Evolutionary conservation across 148 eudicot genomes (phyloP), one percentile per base, ranked within the genome.

Genomic region (Suaeda aralocaspica): DNA sequence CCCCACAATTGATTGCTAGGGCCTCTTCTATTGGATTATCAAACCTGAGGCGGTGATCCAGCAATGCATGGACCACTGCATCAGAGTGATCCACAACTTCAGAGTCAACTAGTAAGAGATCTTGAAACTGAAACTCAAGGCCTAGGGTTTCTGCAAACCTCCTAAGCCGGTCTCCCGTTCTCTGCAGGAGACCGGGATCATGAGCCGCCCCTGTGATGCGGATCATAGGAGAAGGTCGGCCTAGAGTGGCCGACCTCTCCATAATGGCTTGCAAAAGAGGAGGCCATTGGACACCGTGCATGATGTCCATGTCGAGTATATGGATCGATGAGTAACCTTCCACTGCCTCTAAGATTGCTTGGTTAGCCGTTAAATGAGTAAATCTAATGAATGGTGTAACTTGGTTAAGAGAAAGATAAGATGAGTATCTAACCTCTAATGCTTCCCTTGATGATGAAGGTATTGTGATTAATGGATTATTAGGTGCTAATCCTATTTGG

Each of bases 221-320:
- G 8, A 92, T 81, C 0, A 62, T 69, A 0, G 96, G 96, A 1
- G 82, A 59, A 9, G 85, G 85, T 48, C 55, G 73, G 2, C 70
- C 59, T 6, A 65, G 12, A 21, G 67, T 76, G 44, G 63, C 36
- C 14, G 77, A 50, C 45, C 84, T 75, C 79, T 91, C 88, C 14
- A 83, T 86, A 3, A 92, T 50, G 19, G 96, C 92, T 51, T 86
- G 96, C 81, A 92, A 78, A 2, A 92, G 68, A 0, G 92, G 98
- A 6, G 98, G 98, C 98, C 98, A 92, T 46, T 92, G 98, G 8
- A 93, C 87, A 16, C 98, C 98, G 68, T 92, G 96, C 88, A 86
- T 84, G 80, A 88, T 83, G 71, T 92, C 83, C 77, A 92, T 90
- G 58, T 92, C 98, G 2, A 92, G 72, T 71, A 92, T 82, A 69